Evolutionary conservation across 2,329 filamentous ascomycete species (phyloP), one percentile per base, ranked within the genome.

Genomic region (Fusarium coicis): DNA sequence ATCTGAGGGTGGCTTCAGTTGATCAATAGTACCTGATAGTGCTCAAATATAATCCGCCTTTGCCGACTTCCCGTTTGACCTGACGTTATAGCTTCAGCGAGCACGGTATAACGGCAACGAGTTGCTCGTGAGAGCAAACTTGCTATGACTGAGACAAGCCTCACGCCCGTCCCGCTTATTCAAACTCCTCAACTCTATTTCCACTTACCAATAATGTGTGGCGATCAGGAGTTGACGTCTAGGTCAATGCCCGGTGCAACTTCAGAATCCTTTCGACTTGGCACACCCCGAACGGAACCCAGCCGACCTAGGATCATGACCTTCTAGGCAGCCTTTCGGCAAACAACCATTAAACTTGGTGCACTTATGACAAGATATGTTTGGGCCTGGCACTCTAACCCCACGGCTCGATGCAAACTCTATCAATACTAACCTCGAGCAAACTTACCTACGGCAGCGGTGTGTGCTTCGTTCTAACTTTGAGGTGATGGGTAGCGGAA

Each of bases 161-260:
- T 10, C 64, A 69, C 57, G 10, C 67, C 68, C 59, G 54, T 66
- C 34, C 57, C 57, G 60, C 57, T 55, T 66, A 53, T 52, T 40
- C 52, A 55, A 53, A 43, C 49, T 34, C 46, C 30, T 36, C 16
- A 68, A 74, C 63, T 64, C 34, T 69, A 50, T 49, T 50, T 55
- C 39, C 26, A 40, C 32, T 42, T 50, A 54, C 11, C n/a, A 12
- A 40, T 19, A 28, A 28, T 28, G 50, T 34, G 54, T 56, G 52
- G n/a, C 39, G 30, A 72, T 50, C 55, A 59, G 47, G 46, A 62
- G 68, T 58, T 23, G 19, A 23, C 26, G 34, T 40, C 32, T 37
- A 54, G 28, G 16, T 26, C 32, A 37, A 44, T 55, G 32, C 42
- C 32, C 7, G n/a, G 12, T 43, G 16, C 37, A 54, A 42, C 26